These are phyloP conservation scores for Lactarius sanguifluus DNA, from an alignment of 768 basidiomycete species.

Conservation along the genomic window DNA sequence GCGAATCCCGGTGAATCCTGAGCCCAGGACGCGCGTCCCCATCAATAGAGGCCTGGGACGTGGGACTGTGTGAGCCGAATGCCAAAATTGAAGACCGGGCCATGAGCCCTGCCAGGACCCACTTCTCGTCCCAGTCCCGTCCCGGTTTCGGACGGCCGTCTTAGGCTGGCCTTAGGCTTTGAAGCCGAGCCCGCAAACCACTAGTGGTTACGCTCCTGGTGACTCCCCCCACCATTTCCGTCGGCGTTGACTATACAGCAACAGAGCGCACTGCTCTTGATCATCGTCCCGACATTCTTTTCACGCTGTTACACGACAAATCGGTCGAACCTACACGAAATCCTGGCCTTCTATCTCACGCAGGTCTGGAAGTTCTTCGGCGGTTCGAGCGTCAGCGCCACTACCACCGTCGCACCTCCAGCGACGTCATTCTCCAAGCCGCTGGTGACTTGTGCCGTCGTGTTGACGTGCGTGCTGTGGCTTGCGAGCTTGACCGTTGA, in stretches of 20 bases:
- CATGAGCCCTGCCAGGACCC: no score
- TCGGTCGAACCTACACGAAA: neutral
- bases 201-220: constrained; percentile 15
- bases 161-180: no score
- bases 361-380: neutral
- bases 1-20: no score
- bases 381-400: neutral
- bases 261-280: constrained; percentile 9
- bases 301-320: neutral
- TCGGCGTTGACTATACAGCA: neutral
- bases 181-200: no score
- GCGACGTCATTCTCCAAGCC: neutral
- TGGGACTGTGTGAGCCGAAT: no score
- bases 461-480: constrained; percentile 9
- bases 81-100: no score
- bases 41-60: no score
- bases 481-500: constrained; percentile 5
- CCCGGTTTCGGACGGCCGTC: no score
- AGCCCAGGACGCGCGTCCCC: no score
- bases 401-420: neutral
- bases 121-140: no score
- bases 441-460: neutral
- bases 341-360: neutral
- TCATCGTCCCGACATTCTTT: constrained; percentile 1
- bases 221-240: neutral